These are phyloP conservation scores for Auricularia sp. DNA, from an alignment of 768 basidiomycete species.

Conservation along the genomic window DNA sequence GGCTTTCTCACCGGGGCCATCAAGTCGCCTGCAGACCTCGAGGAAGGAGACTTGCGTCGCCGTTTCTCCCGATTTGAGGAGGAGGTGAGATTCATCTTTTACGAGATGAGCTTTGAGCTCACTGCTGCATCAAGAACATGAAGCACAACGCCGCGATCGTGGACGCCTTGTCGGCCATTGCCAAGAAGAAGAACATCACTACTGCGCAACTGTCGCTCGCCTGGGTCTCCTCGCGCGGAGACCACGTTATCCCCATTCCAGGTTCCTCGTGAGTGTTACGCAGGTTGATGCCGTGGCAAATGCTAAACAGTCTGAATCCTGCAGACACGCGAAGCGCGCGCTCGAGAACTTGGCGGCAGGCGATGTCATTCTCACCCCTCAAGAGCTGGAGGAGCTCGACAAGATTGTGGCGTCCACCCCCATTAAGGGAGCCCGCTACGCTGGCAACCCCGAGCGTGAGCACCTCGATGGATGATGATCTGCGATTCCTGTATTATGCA, in stretches of 20 bases:
- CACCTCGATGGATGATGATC: neutral
- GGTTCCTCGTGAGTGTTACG: conserved; percentile 29
- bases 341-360: conserved; percentile 37
- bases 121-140: conserved; percentile 22
- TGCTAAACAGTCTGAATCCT: conserved; percentile 8
- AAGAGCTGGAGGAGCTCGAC: conserved; percentile 33
- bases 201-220: conserved; percentile 30
- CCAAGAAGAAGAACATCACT: conserved; percentile 31
- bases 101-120: conserved; percentile 6
- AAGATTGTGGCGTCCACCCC: conserved; percentile 24
- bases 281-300: neutral
- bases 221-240: conserved; percentile 31
- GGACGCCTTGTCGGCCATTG: conserved; percentile 29
- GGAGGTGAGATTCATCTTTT: conserved; percentile 19
- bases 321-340: conserved; percentile 30
- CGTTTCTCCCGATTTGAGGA: conserved; percentile 34
- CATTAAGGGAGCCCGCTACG: conserved; percentile 33
- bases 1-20: conserved; percentile 45
- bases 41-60: conserved; percentile 33
- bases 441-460: conserved; percentile 7
- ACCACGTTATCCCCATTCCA: conserved; percentile 37
- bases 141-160: conserved; percentile 33
- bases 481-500: neutral
- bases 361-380: conserved; percentile 29
- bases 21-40: conserved; percentile 27